Percentiles rank a stretch among this genome's conserved stretches.
phyloP scores from a whole-genome alignment of 2,329 filamentous ascomycete species.

The Sarocladium strictum region DNA sequence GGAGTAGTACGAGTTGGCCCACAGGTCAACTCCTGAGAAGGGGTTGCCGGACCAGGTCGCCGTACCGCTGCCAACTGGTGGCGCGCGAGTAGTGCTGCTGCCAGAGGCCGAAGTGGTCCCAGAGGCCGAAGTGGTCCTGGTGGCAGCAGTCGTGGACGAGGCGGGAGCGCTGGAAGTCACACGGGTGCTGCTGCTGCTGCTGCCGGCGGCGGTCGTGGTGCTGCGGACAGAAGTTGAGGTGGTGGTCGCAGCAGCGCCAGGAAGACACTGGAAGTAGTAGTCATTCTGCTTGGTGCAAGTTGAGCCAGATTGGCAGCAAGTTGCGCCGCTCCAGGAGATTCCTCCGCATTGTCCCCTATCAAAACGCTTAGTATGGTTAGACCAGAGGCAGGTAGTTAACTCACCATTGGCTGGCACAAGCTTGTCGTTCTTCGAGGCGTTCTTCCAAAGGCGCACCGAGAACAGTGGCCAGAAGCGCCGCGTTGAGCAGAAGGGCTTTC shows the following conservation, averaged over 20 bases:
- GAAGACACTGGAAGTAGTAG: constrained; percentile 16
- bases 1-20: constrained; percentile 50
- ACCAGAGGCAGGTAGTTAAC: not conserved
- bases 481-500: not conserved
- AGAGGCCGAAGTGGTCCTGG: constrained; percentile 16
- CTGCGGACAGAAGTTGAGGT: too few species aligned
- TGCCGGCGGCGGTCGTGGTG: constrained; percentile 75
- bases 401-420: constrained; percentile 5
- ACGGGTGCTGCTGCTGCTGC: constrained; percentile 15
- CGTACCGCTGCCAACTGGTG: constrained; percentile 26
- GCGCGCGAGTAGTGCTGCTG: constrained; percentile 16
- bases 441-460: constrained; percentile 5
- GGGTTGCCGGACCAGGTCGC: constrained; percentile 48
- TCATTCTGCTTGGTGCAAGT: constrained; percentile 14
- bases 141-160: constrained; percentile 41
- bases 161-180: not conserved
- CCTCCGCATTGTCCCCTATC: constrained; percentile 14
- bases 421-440: not conserved
- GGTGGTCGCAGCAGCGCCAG: not conserved
- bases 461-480: not conserved
- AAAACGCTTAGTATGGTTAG: not conserved
- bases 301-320: constrained; percentile 15
- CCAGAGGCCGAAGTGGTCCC: constrained; percentile 17
- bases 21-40: constrained; percentile 42
- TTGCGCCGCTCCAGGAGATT: constrained; percentile 14